Base-by-base conservation (phyloP, 768 basidiomycete genomes). In the Termitomyces sp. region DNA sequence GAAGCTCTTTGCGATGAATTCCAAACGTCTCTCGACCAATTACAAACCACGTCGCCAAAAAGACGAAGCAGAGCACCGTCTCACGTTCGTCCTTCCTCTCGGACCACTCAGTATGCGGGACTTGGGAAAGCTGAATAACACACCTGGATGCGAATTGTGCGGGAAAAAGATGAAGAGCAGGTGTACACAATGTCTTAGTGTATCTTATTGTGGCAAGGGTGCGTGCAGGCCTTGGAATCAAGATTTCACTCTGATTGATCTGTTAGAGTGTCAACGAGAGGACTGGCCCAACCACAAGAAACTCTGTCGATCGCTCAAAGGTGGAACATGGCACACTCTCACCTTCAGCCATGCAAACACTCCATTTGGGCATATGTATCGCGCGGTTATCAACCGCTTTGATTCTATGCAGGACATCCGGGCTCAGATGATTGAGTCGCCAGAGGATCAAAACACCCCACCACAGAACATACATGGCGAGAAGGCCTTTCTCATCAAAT, bases 201-300 rank as follows among this genome's bases (percentile, higher is more conserved):
- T 70, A 12, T 62, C 68, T 5, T 78, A 79, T 61, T 78, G 77
- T 55, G 63, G 74, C 36, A 64, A 65, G 64, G 71, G 76, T 75
- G n/a, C 53, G 67, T 48, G 4, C n/a, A 10, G n/a, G 18, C 18
- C 6, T 4, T n/a, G 7, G 8, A n/a, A n/a, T n/a, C 1, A n/a
- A 14, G 14, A 16, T 23, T 18, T 3, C 26, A 10, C 20, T 16
- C 23, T 16, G 36, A 38, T 18, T 57, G 33, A 8, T 46, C 8
- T 13, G n/a, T 10, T 43, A 77, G 78, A 72, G 43, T 79, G 79
- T 55, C 79, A 78, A 60, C 67, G 56, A 16, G 62, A 57, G n/a
- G 74, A 79, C 61, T 81, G 78, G 78, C 66, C 67, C 32, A 60
- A 66, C 6, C 78, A 79, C 64, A 76, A 75, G 62, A 48, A 50